Base-by-base conservation (phyloP, 371 early-diverging fungal genomes). In the Syncephalastrum contaminatum region DNA sequence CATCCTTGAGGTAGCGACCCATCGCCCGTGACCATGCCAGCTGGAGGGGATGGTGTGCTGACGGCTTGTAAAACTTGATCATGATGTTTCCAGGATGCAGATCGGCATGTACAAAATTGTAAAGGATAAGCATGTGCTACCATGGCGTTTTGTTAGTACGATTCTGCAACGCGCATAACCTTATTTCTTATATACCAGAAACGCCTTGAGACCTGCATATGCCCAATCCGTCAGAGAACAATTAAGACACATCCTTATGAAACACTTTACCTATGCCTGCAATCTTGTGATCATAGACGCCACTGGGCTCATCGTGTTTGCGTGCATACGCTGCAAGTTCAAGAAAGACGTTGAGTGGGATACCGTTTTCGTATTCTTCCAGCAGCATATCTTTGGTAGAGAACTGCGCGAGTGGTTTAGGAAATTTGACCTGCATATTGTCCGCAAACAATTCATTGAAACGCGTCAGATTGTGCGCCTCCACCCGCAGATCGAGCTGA, bases 91-190 rank as follows among this genome's bases (percentile, higher is more conserved):
- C 95, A 1, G 96, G 96, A 58, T 95, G 96, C 51, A 96, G 68
- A 69, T 98, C 96, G 4, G 94, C 93, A 64, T 97, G 97, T 10
- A 93, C 88, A 76, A 94, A 94, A 66, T 97, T 95, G 68, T 93
- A 91, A 48, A 88, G 77, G 21, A 94, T 88, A 4, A 95, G 79
- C 96, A 97, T 97, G 40, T 88, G 82, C 86, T 86, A 67, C 18
- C 58, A 45, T 30, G 36, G 36, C 36, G 36, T 8, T 30, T 30
- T 30, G 36, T 30, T 30, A 30, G 36, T 30, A 30, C 36, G 36
- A 30, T 30, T 30, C 36, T 30, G 10, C 36, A 30, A 30, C 36
- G 36, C 36, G 36, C 36, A 10, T 30, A 30, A 30, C 36, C 36
- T 30, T 30, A 30, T 30, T 30, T 12, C 36, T 36, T 16, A 20